Base-by-base conservation (phyloP, 768 basidiomycete genomes). In the Coprinellus micaceus region DNA sequence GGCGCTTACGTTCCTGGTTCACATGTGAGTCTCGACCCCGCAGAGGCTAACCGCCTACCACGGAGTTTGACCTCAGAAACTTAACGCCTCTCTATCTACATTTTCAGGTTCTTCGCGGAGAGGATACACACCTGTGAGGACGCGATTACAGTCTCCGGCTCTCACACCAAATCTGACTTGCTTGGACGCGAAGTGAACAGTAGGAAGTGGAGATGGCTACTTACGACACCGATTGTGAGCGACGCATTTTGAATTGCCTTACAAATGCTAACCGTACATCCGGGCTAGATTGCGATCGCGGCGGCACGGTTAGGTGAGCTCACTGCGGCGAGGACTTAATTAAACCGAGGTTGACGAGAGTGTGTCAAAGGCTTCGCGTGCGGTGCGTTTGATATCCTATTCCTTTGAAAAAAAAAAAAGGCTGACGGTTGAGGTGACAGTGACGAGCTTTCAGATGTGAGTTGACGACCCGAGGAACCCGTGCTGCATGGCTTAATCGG, bases 1-100 rank as follows among this genome's bases (percentile, higher is more conserved):
- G 25, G 51, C 47, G 17, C 44, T 57, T 9, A 57, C 56, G 15
- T 57, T 57, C 37, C 29, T 57, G 56, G 56, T 57, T 3, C 56
- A 57, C 30, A 22, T 57, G 56, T 57, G 44, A 39, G 56, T 57
- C 12, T 15, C 50, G 11, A 33, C 10, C n/a, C 43, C 17, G 7
- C 7, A 9, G 7, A 7, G 9, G 7, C 43, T 45, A 9, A 37
- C 36, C 17, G 9, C 17, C 36, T 37, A 9, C 36, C 36, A 9
- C 40, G 40, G 13, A 19, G 40, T 43, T 30, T 26, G 19, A 37
- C 15, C 4, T 11, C 21, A 29, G 19, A 25, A 28, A 13, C 7
- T 12, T 10, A n/a, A 22, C 15, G 21, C 19, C 19, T 51, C 19
- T 22, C 49, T 19, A 51, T 21, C 12, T 19, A 5, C 22, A 4